Conservation (phyloP, 257 asterid genomes). For the Ligustrum vulgare region DNA sequence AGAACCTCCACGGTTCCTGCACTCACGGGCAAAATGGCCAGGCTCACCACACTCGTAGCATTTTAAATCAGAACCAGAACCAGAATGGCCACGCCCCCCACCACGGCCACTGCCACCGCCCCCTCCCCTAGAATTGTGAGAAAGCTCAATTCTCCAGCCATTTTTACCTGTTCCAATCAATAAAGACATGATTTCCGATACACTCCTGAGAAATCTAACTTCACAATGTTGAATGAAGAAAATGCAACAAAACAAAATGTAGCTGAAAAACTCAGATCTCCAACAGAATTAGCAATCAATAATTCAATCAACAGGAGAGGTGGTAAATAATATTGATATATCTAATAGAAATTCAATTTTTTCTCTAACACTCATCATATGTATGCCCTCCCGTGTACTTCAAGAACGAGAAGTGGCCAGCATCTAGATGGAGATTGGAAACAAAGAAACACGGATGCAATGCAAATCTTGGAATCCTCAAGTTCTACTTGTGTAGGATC, state of each 20-base stretch:
- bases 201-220: background rate
- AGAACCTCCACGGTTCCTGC: slow-evolving; percentile 64
- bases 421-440: background rate
- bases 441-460: background rate
- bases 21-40: slow-evolving; percentile 98
- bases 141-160: slow-evolving; percentile 97
- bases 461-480: background rate
- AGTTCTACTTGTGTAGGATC: background rate
- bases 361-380: background rate
- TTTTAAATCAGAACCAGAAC: slow-evolving; percentile 84
- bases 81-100: slow-evolving; percentile 78
- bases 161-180: slow-evolving; percentile 60
- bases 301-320: background rate
- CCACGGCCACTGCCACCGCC: slow-evolving; percentile 44
- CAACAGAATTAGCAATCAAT: background rate
- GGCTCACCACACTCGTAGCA: slow-evolving; percentile 97
- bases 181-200: background rate
- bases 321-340: background rate
- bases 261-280: background rate
- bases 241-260: background rate
- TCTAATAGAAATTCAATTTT: background rate
- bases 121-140: slow-evolving; percentile 86
- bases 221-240: background rate
- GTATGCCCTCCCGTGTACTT: background rate
- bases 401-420: background rate